phyloP scores from a whole-genome alignment of 306 rosid genomes.

The Begonia fuchsioides region DNA sequence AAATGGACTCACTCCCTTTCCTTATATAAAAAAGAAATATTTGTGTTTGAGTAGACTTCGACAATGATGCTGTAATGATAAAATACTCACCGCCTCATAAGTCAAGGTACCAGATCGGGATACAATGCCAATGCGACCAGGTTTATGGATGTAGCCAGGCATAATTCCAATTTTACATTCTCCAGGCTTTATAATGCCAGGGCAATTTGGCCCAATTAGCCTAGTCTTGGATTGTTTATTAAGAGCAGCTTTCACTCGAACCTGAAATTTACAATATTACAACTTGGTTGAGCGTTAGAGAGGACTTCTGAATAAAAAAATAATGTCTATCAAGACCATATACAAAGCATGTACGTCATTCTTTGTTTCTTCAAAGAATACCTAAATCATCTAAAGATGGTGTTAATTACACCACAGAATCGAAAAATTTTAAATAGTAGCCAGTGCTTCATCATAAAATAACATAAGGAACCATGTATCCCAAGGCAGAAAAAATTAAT shows the following conservation, averaged over 20 bases:
- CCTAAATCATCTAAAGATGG: too few relatives aligned
- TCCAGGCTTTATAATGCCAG: constrained; percentile 99
- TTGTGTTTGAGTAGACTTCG: too few relatives aligned
- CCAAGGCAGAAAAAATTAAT: not conserved
- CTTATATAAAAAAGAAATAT: too few relatives aligned
- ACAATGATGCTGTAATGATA: not conserved
- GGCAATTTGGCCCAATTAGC: constrained; percentile 95
- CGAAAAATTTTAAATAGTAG: too few relatives aligned
- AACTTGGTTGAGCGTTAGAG: not conserved
- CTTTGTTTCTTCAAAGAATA: too few relatives aligned
- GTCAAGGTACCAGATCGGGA: constrained; percentile 99
- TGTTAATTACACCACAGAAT: too few relatives aligned
- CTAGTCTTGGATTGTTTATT: constrained; percentile 83
- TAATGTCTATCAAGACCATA: too few relatives aligned
- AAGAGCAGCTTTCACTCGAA: constrained; percentile 85
- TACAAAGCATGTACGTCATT: too few relatives aligned
- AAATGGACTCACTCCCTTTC: too few relatives aligned
- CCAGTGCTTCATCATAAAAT: too few relatives aligned
- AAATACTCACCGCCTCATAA: constrained; percentile 81
- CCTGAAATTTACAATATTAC: constrained; percentile 33
- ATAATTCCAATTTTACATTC: constrained; percentile 99
- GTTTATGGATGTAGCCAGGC: constrained; percentile 98
- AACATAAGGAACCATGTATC: too few relatives aligned
- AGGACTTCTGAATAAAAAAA: too few relatives aligned
- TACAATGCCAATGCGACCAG: constrained; percentile 95